Evolutionary conservation across 2,329 filamentous ascomycete genomes (phyloP).

Genomic region (Hymenoscyphus infarciens): DNA sequence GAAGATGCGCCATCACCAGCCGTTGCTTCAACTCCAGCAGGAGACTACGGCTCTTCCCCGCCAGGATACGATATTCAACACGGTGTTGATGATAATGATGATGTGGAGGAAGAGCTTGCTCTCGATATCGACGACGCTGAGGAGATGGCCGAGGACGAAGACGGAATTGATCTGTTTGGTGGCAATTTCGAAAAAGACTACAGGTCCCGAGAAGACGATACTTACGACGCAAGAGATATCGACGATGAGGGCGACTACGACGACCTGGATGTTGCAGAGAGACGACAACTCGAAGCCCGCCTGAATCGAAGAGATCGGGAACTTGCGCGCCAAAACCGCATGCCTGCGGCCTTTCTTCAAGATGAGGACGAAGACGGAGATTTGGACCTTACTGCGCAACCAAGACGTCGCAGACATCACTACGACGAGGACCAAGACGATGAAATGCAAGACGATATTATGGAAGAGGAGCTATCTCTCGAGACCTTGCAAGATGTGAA

Average conservation of each 20-base stretch:
- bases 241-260: slow-evolving; percentile 77
- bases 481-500: slow-evolving; percentile 93
- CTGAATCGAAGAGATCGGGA: slow-evolving; percentile 72
- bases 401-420: slow-evolving; percentile 76
- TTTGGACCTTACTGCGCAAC: slow-evolving; percentile 80
- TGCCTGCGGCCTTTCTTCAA: slow-evolving; percentile 70
- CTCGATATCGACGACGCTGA: slow-evolving; percentile 75
- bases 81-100: slow-evolving; percentile 63
- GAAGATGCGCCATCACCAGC: slow-evolving; percentile 57
- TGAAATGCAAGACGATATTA: slow-evolving; percentile 86
- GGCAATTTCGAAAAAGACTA: slow-evolving; percentile 73
- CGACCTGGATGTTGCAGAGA: slow-evolving; percentile 60
- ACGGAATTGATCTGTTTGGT: slow-evolving; percentile 74
- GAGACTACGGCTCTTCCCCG: slow-evolving; percentile 59
- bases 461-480: slow-evolving; percentile 91
- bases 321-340: slow-evolving; percentile 60
- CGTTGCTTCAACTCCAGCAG: slow-evolving; percentile 50
- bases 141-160: slow-evolving; percentile 77
- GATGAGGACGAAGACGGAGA: slow-evolving; percentile 79
- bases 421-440: slow-evolving; percentile 96
- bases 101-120: slow-evolving; percentile 68
- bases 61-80: slow-evolving; percentile 61
- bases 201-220: slow-evolving; percentile 61
- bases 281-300: slow-evolving; percentile 68
- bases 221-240: slow-evolving; percentile 67